Evolutionary conservation across 805 yeast species (phyloP).

Genomic region (Clavispora vitiphila): DNA sequence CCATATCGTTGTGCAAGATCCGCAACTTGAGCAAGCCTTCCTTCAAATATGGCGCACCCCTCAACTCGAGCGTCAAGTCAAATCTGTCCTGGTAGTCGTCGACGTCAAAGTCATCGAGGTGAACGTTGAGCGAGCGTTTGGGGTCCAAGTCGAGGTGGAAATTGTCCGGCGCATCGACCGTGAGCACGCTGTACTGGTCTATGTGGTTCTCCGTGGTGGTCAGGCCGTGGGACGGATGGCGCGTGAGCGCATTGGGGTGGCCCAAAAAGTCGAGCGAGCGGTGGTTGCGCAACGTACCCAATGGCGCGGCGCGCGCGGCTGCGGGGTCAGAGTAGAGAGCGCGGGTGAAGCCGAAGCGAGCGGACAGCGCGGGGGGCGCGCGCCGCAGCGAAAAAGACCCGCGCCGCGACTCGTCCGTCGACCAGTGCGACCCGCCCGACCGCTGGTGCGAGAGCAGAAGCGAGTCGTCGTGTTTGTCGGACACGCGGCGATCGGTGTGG

Average conservation of each 20-base stretch:
- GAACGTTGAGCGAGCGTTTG: constrained; percentile 1
- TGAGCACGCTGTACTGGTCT: constrained; percentile 31
- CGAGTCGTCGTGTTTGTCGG: too few species aligned
- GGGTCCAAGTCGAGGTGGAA: not conserved
- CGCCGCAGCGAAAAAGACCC: constrained; percentile 22
- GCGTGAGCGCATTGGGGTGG: constrained; percentile 14
- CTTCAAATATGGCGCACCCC: constrained; percentile 75
- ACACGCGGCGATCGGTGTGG: too few species aligned
- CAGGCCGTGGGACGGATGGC: constrained; percentile 32
- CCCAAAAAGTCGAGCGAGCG: constrained; percentile 26
- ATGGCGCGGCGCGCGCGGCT: constrained; percentile 12
- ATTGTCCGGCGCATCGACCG: constrained; percentile 25
- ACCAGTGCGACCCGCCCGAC: constrained; percentile 34
- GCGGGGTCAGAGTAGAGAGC: constrained; percentile 32
- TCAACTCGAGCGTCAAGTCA: constrained; percentile 57
- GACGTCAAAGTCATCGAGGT: constrained; percentile 34
- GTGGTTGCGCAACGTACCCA: constrained; percentile 16
- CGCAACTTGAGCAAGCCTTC: constrained; percentile 58
- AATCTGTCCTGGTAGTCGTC: constrained; percentile 42
- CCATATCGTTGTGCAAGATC: constrained; percentile 33
- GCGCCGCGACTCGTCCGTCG: constrained; percentile 25
- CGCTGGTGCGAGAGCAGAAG: constrained; percentile 15
- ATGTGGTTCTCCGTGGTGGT: too few species aligned
- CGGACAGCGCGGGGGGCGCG: not conserved
- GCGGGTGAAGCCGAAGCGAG: constrained; percentile 36